Conservation (phyloP, 2,329 filamentous ascomycete genomes). For the Trichoderma sp. region DNA sequence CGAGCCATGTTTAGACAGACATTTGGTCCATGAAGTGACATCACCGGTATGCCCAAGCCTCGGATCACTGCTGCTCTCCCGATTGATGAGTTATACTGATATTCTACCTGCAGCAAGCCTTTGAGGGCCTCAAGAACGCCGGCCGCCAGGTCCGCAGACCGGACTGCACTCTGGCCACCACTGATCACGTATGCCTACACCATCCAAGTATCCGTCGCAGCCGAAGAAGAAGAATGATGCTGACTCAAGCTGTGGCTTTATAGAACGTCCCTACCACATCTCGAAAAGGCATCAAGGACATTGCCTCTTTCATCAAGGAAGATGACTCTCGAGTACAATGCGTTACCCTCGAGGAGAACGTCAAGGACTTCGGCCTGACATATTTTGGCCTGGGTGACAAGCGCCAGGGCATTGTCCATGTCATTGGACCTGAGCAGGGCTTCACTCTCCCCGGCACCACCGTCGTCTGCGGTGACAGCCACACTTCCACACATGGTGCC, state of each 20-base stretch:
- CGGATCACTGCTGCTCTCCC: not conserved
- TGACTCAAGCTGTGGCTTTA: conserved; percentile 22
- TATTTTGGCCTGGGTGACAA: conserved; percentile 97
- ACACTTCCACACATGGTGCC: conserved; percentile 96
- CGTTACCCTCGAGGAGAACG: conserved; percentile 93
- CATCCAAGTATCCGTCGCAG: not conserved
- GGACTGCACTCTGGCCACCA: conserved; percentile 94
- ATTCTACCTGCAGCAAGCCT: conserved; percentile 70
- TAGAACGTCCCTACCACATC: conserved; percentile 93
- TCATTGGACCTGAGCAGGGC: conserved; percentile 97
- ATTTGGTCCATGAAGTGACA: conserved; percentile 97
- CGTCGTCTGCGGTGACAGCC: conserved; percentile 95
- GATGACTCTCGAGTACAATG: conserved; percentile 92
- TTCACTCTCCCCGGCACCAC: conserved; percentile 97
- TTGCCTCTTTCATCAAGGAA: conserved; percentile 90
- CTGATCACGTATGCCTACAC: conserved; percentile 75
- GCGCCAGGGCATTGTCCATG: conserved; percentile 96
- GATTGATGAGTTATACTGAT: not conserved
- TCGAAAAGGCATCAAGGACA: conserved; percentile 89
- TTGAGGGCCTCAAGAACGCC: conserved; percentile 90
- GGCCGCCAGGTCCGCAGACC: conserved; percentile 84
- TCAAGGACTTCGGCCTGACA: conserved; percentile 92
- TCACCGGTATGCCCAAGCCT: conserved; percentile 67
- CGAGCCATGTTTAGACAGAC: conserved; percentile 64
- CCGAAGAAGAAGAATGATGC: not conserved